Evolutionary conservation across 495 filamentous ascomycete species (phyloP), one percentile per base, ranked within the genome.

Genomic region (Xylaria scruposa): DNA sequence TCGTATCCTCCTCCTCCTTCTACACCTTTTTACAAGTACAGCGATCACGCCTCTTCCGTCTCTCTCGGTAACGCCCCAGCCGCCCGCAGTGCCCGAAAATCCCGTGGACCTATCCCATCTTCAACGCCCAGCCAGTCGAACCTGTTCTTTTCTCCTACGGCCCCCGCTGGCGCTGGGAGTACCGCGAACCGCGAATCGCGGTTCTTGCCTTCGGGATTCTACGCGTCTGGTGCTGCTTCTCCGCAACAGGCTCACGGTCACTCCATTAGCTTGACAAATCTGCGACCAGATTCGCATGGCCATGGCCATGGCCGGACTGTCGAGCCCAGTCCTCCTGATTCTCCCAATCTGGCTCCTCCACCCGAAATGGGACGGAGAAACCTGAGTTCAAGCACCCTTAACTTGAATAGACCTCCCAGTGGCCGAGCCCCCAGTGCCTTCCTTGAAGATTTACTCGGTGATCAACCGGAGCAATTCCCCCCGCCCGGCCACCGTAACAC

Each of bases 81-180:
- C 17, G 74, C 78, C 38, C 80, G 80, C 29, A 77, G 76, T 33
- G 72, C 70, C 47, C 81, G 82, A 56, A 81, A 78, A 72, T 79
- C 83, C 71, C 80, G 82, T 51, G 78, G 79, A 44, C 77, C 83
- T 29, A 82, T 82, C 42, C 79, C 81, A 56, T 82, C 89, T 56
- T 73, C 81, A 38, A 83, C 84, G 60, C 77, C 83, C 74, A 84
- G 87, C 81, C 75, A 85, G 78, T 76, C 85, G 66, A 91, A 88
- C 49, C 88, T 99, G 5, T 99, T 99, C 88, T 99, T 97, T 82
- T 97, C 94, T 1, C 96, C 96, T 0, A 98, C 96, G 1, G 95
- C 95, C 81, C 70, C 81, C 2, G 77, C 80, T 12, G 79, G 77
- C 29, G 78, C 86, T n/a, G 80, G 81, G 17, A 78, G 78, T 64